Base-by-base conservation (phyloP, 169 alveolate genomes). In the Neospora caninum region DNA sequence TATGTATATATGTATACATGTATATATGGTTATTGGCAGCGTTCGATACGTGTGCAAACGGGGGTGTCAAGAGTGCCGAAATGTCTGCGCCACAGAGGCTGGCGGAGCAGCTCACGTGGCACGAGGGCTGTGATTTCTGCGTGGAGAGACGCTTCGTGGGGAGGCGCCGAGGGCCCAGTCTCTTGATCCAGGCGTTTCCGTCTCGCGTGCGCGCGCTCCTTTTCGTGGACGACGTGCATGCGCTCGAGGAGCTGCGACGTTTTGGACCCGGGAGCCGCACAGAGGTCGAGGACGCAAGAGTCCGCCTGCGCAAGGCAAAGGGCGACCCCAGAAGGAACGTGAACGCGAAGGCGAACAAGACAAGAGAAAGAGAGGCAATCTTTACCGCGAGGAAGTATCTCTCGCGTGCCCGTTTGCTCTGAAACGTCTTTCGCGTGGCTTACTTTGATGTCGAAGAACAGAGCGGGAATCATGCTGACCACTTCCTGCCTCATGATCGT, bases 221-320 rank as follows among this genome's bases (percentile, higher is more conserved):
- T 64, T 22, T 64, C 39, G 43, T 53, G 92, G 41, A 87, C 92
- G 42, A 20, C 64, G 64, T 80, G 95, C 82, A 97, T 39, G 42
- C 95, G 93, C 87, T 97, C 99, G 58, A 97, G 91, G 39, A 95
- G 92, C 92, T 97, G 98, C 39, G 98, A 93, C 58, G 99, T 97
- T 91, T 97, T 97, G 91, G 97, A 95, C 38, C 99, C 99, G 18
- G 99, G 99, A 16, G 99, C 98, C 29, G 99, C 98, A 92, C 99
- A 98, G 98, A 97, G 96, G 94, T 98, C 99, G 83, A 97, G 97
- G n/a, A 98, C 93, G 64, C 29, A 38, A 34, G 91, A 80, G 54
- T 38, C 94, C 73, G 95, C 93, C 86, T 96, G 94, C 64, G 96
- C 95, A 49, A 38, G 36, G 27, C 58, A 36, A 64, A 2, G 7